phyloP scores from a whole-genome alignment of 768 basidiomycete species.

The Termitomyces sp. region DNA sequence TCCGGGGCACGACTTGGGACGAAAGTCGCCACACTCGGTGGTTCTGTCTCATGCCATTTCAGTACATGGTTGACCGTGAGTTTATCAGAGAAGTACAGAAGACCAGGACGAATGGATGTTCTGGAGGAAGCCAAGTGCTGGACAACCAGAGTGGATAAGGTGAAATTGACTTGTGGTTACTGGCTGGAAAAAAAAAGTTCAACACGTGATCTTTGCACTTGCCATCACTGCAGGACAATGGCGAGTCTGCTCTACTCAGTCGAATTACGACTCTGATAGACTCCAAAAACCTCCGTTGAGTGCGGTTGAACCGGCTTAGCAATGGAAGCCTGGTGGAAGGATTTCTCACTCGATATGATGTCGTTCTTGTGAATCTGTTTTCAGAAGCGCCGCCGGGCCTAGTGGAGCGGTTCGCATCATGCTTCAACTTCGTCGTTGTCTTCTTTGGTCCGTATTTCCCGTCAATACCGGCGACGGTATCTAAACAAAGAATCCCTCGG shows the following conservation, averaged over 20 bases:
- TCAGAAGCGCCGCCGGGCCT: not conserved
- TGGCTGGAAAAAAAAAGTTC: not conserved
- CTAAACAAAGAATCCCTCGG: not conserved
- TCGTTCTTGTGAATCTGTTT: not conserved
- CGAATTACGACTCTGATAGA: not conserved
- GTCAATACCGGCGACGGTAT: not conserved
- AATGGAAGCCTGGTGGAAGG: not conserved
- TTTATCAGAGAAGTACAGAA: not conserved
- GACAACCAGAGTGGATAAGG: not conserved
- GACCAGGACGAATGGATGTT: not conserved
- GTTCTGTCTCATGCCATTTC: not conserved
- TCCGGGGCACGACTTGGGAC: too few species aligned
- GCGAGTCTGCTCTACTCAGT: not conserved
- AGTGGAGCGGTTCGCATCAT: not conserved
- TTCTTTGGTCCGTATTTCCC: not conserved
- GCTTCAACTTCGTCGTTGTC: not conserved
- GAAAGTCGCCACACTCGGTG: not conserved
- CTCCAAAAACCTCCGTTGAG: constrained; percentile 1
- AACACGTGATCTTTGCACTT: too few species aligned
- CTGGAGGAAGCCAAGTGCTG: not conserved
- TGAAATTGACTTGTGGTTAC: too few species aligned
- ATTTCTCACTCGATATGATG: constrained; percentile 7
- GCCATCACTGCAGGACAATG: too few species aligned
- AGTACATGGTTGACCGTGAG: not conserved
- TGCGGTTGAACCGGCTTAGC: constrained; percentile 7